A percentile compares a stretch with the other conserved stretches of the same genome.
Conservation (phyloP, 441 rosid genomes). For the Pelargonium citronellum region DNA sequence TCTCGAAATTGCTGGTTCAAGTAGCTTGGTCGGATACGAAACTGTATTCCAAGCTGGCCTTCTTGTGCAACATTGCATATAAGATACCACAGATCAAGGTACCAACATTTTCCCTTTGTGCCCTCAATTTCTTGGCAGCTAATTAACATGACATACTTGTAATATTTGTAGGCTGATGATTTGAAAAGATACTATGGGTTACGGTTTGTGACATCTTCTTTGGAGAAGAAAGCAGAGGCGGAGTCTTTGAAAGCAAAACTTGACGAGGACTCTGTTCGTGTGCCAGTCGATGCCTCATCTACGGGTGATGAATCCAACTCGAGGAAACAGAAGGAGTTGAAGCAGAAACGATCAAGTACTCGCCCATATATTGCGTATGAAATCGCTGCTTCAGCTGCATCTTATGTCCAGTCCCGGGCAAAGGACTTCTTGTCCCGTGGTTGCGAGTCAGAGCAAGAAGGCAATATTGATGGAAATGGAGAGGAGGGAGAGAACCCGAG, state of each 20-base stretch:
- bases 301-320: not conserved
- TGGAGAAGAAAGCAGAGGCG: constrained; percentile 65
- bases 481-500: constrained; percentile 27
- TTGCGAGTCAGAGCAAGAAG: constrained; percentile 13
- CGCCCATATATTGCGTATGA: constrained; percentile 54
- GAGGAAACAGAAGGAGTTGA: constrained; percentile 9
- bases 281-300: constrained; percentile 16
- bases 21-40: constrained; percentile 62
- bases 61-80: constrained; percentile 79
- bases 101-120: not conserved
- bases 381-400: constrained; percentile 91
- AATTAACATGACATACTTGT: too few species aligned
- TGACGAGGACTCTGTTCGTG: constrained; percentile 41
- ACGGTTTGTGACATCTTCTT: constrained; percentile 61
- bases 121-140: not conserved
- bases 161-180: constrained; percentile 40
- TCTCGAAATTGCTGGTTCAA: constrained; percentile 40
- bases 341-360: constrained; percentile 28
- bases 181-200: constrained; percentile 54
- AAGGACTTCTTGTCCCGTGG: constrained; percentile 37
- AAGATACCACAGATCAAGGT: constrained; percentile 61
- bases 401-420: constrained; percentile 52
- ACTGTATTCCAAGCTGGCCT: constrained; percentile 67
- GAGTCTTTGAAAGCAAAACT: constrained; percentile 49
- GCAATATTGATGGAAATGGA: not conserved